Evolutionary conservation across 2,329 filamentous ascomycete genomes (phyloP), one percentile per base, ranked within the genome.

Genomic region (Colletotrichum liriopes): DNA sequence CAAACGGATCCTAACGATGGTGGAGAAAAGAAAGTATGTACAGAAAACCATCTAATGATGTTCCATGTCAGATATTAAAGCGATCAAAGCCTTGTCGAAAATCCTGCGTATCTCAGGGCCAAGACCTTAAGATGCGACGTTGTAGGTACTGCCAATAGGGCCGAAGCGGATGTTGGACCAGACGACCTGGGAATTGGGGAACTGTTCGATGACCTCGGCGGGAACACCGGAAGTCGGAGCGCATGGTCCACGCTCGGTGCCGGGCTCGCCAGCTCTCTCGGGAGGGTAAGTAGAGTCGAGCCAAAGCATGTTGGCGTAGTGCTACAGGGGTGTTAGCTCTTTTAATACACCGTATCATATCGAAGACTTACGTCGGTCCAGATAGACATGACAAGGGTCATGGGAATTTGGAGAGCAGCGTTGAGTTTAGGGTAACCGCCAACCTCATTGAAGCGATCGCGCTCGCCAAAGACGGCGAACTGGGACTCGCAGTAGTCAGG

Each of bases 241-340:
- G 76, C 87, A 89, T 7, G 81, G 78, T 64, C 87, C 87, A 75
- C 87, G 84, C 49, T 80, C 80, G 61, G 81, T 79, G 76, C 87
- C 86, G 12, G 83, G 84, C 39, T 60, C 51, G n/a, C 74, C 75
- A 23, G 68, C 73, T 43, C 70, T 71, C 37, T 76, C 74, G 56
- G 74, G 74, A n/a, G 89, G 89, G 82, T 87, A 90, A 76, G 80
- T 84, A 68, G 85, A 86, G 82, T 92, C 90, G 73, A 92, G 86
- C 90, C 90, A 92, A 73, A 90, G 85, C 89, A 92, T 92, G 80
- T 89, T 86, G 77, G 89, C 82, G 63, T 86, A 82, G 80, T 92
- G 87, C 77, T 79, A 5, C n/a, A 3, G 1, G 20, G 37, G 3
- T 14, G 47, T 67, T 26, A 74, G 45, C 41, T 26, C 7, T 8